These are phyloP conservation scores for Fulvia fulva DNA, from an alignment of 2,329 filamentous ascomycete genomes.

Conservation along the genomic window DNA sequence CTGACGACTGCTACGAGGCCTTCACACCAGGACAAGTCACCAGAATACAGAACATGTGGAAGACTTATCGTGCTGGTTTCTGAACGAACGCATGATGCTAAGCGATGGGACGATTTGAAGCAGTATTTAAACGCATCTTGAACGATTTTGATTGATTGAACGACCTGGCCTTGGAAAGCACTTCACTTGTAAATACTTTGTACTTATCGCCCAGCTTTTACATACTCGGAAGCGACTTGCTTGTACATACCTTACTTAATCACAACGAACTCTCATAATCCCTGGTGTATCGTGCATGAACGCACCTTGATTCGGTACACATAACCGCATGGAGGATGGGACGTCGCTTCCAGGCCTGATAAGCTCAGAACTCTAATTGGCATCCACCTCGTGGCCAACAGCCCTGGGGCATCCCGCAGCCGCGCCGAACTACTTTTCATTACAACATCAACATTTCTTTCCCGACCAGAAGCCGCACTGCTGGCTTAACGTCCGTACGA, in stretches of 20 bases:
- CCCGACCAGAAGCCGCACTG: not conserved
- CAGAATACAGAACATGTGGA: conserved; percentile 53
- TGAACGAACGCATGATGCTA: not conserved
- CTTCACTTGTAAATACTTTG: not conserved
- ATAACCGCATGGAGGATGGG: not conserved
- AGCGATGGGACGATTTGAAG: not conserved
- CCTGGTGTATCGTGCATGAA: not conserved
- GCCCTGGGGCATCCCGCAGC: not conserved
- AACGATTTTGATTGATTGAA: not conserved
- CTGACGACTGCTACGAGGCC: conserved; percentile 52
- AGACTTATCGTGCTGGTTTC: conserved; percentile 37
- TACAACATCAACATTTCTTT: not conserved
- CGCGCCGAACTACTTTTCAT: not conserved
- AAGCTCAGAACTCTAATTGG: not conserved
- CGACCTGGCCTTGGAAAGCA: not conserved
- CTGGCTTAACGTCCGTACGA: not conserved
- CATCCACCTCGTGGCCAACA: not conserved
- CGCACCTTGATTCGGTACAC: not conserved
- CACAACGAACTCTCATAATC: not conserved
- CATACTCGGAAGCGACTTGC: not conserved
- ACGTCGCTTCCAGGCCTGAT: not conserved
- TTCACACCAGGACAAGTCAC: conserved; percentile 50
- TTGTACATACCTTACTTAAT: not conserved
- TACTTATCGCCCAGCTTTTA: conserved; percentile 2
- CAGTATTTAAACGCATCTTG: not conserved